Evolutionary conservation across 129 eudicot species (phyloP), one percentile per base, ranked within the genome.

Genomic region (Chrysanthemum lavandulifolium): DNA sequence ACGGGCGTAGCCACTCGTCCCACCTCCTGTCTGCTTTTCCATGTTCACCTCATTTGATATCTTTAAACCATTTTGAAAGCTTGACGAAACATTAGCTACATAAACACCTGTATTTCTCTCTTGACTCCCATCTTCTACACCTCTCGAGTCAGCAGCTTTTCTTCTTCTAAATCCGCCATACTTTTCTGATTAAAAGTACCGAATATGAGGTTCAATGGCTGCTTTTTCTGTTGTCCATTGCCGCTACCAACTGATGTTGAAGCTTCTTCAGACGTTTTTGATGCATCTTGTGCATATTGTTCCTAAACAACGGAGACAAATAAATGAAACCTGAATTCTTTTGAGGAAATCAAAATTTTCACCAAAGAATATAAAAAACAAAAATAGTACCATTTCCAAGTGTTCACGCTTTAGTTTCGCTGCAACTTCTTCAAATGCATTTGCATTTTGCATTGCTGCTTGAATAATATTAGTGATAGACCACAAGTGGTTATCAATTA

Each of bases 381-480:
- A 29, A 69, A 31, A n/a, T 52, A 14, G 13, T 55, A 90, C 93
- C 77, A 70, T 69, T 69, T 84, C 89, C 63, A 64, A 62, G 63
- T 21, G 23, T 21, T 21, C 75, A 75, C 86, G 86, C 63, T 88
- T 88, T 8, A 95, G 83, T 59, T 75, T 85, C 79, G 83, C 84
- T 64, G 83, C 89, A 62, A 81, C 79, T 14, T 66, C 88, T 80
- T 95, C 96, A 84, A 79, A 95, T 10, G 80, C 81, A 59, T 84
- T 80, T 23, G 95, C 86, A 72, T 84, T 88, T 65, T 79, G 88
- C 63, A 80, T 65, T 12, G 97, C 86, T 69, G 83, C 86, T 76
- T 85, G 85, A 67, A 95, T 88, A 69, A 88, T 86, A 78, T 86
- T 78, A 40, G 91, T 88, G 65, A 88, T 87, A 31, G 91, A 64